Evolutionary conservation across 2,329 filamentous ascomycete genomes (phyloP).

Genomic region (Penicillium griseofulvum): DNA sequence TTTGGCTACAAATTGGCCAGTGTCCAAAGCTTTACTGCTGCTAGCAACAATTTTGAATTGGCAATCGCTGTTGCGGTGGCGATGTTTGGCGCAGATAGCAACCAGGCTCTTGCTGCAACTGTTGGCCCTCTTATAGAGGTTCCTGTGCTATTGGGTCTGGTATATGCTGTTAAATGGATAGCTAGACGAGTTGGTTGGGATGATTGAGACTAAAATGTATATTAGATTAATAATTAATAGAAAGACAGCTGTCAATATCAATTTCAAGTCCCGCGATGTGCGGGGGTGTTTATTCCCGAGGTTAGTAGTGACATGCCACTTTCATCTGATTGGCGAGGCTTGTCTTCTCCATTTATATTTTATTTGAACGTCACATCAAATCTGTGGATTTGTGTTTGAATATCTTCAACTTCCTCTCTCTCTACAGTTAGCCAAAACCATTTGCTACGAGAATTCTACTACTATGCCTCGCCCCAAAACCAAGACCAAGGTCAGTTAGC

Average conservation of each 20-base stretch:
- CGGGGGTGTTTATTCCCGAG: background rate
- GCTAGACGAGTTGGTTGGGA: conserved; percentile 23
- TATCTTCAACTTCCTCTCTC: background rate
- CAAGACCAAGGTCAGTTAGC: conserved; percentile 5
- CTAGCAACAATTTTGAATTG: conserved; percentile 91
- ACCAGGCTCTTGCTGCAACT: conserved; percentile 77
- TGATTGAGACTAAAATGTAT: background rate
- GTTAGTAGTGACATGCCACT: conserved; percentile 3
- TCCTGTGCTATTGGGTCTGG: conserved; percentile 72
- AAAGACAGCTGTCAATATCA: background rate
- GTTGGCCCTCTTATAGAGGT: conserved; percentile 86
- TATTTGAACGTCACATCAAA: background rate
- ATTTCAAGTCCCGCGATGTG: no score
- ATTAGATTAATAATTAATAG: background rate
- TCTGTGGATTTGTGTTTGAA: background rate
- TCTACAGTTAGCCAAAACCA: background rate
- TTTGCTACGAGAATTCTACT: background rate
- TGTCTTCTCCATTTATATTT: background rate
- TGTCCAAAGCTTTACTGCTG: conserved; percentile 84
- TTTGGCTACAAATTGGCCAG: conserved; percentile 69
- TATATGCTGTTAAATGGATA: conserved; percentile 63
- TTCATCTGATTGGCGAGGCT: background rate
- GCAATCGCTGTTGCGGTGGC: conserved; percentile 86
- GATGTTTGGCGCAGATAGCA: conserved; percentile 72
- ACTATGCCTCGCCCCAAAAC: conserved; percentile 9